Conservation (phyloP, 768 basidiomycete species). For the Rhodotorula kratochvilovae region DNA sequence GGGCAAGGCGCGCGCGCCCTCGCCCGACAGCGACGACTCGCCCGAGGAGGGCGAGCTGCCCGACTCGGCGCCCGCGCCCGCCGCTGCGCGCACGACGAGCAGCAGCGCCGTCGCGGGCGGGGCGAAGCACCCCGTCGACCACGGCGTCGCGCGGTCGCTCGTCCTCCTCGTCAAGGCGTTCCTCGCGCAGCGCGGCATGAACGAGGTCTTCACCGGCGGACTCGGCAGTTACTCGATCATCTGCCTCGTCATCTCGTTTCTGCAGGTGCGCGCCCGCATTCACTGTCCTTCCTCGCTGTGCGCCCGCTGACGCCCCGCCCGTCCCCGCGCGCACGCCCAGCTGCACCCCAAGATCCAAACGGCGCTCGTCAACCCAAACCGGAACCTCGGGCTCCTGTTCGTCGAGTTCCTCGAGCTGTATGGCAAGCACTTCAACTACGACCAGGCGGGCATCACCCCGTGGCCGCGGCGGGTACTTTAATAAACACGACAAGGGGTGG, state of each 20-base stretch:
- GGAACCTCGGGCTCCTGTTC: conserved; percentile 86
- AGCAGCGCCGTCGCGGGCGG: not conserved
- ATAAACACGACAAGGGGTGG: conserved; percentile 80
- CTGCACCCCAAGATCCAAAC: conserved; percentile 91
- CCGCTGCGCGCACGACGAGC: too few relatives aligned
- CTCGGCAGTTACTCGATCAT: conserved; percentile 91
- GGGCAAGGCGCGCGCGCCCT: conserved; percentile 8
- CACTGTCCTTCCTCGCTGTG: not conserved
- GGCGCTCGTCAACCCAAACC: conserved; percentile 77
- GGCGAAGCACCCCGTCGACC: conserved; percentile 26
- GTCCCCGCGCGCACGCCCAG: conserved; percentile 46
- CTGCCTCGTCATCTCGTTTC: conserved; percentile 83
- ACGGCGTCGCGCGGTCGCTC: conserved; percentile 50
- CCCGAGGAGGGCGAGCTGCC: not conserved
- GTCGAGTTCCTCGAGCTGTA: conserved; percentile 98
- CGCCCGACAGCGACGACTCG: not conserved
- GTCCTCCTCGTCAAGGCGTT: conserved; percentile 88
- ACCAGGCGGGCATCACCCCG: conserved; percentile 66
- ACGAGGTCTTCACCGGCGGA: conserved; percentile 96
- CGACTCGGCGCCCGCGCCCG: not conserved
- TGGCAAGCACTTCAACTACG: conserved; percentile 82
- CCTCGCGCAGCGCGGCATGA: conserved; percentile 82
- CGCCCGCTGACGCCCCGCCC: not conserved
- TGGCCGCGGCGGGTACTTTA: conserved; percentile 83
- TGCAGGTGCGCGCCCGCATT: conserved; percentile 65